Conservation (phyloP, 257 asterid genomes). For the Jaltomata sinuosa region DNA sequence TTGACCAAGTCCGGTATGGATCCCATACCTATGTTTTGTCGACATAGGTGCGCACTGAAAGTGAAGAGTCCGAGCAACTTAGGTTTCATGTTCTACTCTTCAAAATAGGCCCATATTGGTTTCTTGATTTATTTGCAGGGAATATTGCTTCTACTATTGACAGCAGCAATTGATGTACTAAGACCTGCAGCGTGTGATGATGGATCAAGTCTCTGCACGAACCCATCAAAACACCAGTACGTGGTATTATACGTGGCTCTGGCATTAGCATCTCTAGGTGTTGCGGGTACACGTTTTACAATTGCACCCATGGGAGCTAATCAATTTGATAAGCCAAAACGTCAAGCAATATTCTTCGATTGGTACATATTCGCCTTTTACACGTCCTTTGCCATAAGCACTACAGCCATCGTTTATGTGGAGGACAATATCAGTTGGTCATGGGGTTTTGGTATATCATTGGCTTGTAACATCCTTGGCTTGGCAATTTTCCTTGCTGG, state of each 20-base stretch:
- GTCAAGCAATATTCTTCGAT: conserved; percentile 15
- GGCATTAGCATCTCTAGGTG: conserved; percentile 17
- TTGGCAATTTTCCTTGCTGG: conserved; percentile 18
- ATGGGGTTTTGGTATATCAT: conserved; percentile 17
- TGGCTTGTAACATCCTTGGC: conserved; percentile 15
- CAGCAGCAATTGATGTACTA: conserved; percentile 15
- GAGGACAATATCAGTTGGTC: conserved; percentile 29
- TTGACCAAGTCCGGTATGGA: neutral
- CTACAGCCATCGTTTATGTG: conserved; percentile 23
- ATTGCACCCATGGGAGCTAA: conserved; percentile 27
- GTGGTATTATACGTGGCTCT: conserved; percentile 15
- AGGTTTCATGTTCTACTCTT: neutral
- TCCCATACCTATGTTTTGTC: neutral
- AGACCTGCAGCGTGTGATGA: conserved; percentile 22
- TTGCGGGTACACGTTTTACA: conserved; percentile 27
- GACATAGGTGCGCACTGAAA: neutral
- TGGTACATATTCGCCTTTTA: conserved; percentile 26
- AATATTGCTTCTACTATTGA: conserved; percentile 10
- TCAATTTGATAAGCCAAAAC: conserved; percentile 20
- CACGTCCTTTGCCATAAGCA: conserved; percentile 8
- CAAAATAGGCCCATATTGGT: neutral
- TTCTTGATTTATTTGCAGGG: conserved; percentile 16
- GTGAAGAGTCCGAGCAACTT: neutral
- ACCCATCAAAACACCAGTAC: conserved; percentile 15
- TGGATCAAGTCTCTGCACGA: conserved; percentile 5